Evolutionary conservation across 2,329 filamentous ascomycete species (phyloP).

Genomic region (Exophiala bonariae): DNA sequence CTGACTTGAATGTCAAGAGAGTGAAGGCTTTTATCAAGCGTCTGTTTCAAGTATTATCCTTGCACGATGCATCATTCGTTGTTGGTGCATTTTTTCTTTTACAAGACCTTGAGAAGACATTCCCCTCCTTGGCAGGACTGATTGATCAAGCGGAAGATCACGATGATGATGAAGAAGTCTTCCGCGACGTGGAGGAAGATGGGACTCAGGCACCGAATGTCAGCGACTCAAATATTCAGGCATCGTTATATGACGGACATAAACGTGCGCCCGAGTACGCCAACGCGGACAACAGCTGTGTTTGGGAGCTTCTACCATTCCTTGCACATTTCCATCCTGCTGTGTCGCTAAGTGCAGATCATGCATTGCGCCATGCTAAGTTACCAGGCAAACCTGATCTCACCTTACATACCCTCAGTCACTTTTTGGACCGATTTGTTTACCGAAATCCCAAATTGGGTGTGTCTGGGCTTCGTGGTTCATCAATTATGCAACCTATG

Average conservation of each 20-base stretch:
- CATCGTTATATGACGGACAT: constrained; percentile 71
- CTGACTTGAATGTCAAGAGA: constrained; percentile 83
- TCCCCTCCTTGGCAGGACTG: constrained; percentile 77
- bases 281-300: constrained; percentile 86
- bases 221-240: constrained; percentile 33
- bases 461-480: constrained; percentile 64
- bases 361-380: constrained; percentile 67
- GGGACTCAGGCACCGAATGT: constrained; percentile 23
- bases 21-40: constrained; percentile 96
- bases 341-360: constrained; percentile 77
- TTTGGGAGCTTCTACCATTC: constrained; percentile 85
- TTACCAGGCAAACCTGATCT: constrained; percentile 88
- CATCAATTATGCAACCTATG: constrained; percentile 96
- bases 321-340: constrained; percentile 88
- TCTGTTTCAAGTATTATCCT: constrained; percentile 78
- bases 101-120: constrained; percentile 73
- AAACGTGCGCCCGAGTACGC: constrained; percentile 91
- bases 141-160: constrained; percentile 77
- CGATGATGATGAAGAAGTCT: constrained; percentile 72
- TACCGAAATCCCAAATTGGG: constrained; percentile 84
- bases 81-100: constrained; percentile 92
- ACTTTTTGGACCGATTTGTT: constrained; percentile 98
- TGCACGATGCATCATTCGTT: constrained; percentile 90
- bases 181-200: constrained; percentile 64
- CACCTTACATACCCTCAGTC: constrained; percentile 83